Evolutionary conservation across 805 yeast genomes (phyloP), one percentile per base, ranked within the genome.

Genomic region (Starmerella apicola): DNA sequence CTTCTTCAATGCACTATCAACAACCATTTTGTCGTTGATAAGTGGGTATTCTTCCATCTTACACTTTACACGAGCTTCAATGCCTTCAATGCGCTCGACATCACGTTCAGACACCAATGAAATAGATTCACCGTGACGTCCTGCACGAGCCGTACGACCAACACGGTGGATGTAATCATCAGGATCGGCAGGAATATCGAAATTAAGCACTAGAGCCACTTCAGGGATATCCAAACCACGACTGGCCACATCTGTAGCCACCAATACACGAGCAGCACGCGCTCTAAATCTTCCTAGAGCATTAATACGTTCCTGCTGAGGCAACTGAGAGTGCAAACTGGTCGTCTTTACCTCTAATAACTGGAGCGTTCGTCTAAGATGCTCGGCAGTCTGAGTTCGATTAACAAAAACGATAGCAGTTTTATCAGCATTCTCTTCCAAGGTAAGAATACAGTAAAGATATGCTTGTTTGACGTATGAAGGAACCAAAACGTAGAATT

Each of bases 101-200:
- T 88, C 98, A 43, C 79, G 74, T 52, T 86, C 95, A 1, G 94
- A 74, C 3, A 91, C 80, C 43, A 91, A 69, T 12, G 91, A 74
- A 1, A 91, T 65, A 5, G 94, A 72, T 47, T 76, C 83, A 63
- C 98, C 98, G 37, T 65, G 63, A 51, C 94, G 70, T 2, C 97
- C 97, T 2, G 97, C 97, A 71, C 98, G 81, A 8, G 97, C 98
- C 10, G 98, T 88, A 74, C 98, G 82, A 65, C 98, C 98, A 9
- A 88, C 94, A 60, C 98, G 70, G 62, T 91, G 98, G 39, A 91
- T 85, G 53, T 83, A 91, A 48, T 91, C 95, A 55, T 91, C 95
- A 3, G 97, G 82, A 55, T 91, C 96, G 0, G 91, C 85, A 4
- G 98, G 98, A 19, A 91, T 74, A 55, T 91, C 97, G 55, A 73